Conservation (phyloP, 1,139 yeast species). For the Geotrichum phurueaensis region DNA sequence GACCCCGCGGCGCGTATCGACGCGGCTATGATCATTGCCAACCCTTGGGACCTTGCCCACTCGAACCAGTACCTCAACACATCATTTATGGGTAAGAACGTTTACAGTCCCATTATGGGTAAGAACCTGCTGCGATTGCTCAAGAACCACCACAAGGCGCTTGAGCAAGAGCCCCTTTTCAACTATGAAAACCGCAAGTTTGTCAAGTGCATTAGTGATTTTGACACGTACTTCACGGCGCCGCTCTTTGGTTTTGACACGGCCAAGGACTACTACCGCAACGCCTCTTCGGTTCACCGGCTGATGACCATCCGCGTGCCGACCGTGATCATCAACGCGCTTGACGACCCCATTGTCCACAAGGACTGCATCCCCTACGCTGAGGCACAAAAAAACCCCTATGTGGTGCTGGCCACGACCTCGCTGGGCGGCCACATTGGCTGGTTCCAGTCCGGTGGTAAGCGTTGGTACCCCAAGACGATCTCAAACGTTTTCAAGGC, state of each 20-base stretch:
- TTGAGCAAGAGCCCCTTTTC: constrained; percentile 41
- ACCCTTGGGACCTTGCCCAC: constrained; percentile 78
- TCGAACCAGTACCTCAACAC: constrained; percentile 47
- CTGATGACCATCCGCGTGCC: constrained; percentile 59
- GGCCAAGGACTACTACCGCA: constrained; percentile 67
- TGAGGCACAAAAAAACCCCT: constrained; percentile 64
- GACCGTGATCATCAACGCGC: constrained; percentile 57
- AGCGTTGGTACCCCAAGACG: constrained; percentile 69
- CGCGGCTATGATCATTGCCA: constrained; percentile 64
- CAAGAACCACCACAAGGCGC: constrained; percentile 53
- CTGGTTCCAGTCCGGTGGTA: constrained; percentile 54
- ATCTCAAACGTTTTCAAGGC: constrained; percentile 55
- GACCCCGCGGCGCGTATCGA: constrained; percentile 43
- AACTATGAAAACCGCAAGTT: constrained; percentile 28
- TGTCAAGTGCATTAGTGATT: constrained; percentile 46
- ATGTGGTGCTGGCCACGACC: constrained; percentile 58
- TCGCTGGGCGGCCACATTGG: constrained; percentile 86
- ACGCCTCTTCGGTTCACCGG: constrained; percentile 58
- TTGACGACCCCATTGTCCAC: constrained; percentile 77
- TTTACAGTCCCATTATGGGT: constrained; percentile 65
- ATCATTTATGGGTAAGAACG: constrained; percentile 53
- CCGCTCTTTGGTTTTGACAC: constrained; percentile 65
- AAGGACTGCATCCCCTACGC: constrained; percentile 52
- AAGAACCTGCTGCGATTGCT: constrained; percentile 57
- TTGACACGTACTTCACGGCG: constrained; percentile 70